These are phyloP conservation scores for Moniliella sp. DNA, from an alignment of 1,284 basidiomycete species.

Conservation along the genomic window DNA sequence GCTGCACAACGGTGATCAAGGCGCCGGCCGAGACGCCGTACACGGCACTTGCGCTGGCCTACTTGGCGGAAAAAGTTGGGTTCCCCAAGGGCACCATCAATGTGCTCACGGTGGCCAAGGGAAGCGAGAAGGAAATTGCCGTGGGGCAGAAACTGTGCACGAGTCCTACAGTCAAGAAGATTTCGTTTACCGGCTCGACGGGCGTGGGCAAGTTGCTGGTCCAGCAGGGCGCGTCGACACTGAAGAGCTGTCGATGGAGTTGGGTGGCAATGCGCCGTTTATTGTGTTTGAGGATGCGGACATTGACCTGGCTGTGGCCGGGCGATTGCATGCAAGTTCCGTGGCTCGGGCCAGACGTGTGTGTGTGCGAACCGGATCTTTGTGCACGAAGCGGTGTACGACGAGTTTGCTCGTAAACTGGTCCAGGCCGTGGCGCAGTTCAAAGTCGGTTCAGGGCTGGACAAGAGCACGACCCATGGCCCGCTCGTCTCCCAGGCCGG, in stretches of 20 bases:
- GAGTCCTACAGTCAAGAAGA: constrained; percentile 51
- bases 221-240: constrained; percentile 54
- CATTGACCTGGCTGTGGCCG: constrained; percentile 75
- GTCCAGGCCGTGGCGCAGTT: constrained; percentile 65
- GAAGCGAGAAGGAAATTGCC: constrained; percentile 47
- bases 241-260: constrained; percentile 57
- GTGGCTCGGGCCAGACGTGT: constrained; percentile 67
- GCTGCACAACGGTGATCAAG: constrained; percentile 86
- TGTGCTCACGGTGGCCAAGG: constrained; percentile 60
- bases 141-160: constrained; percentile 49
- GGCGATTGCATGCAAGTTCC: constrained; percentile 75
- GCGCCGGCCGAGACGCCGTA: constrained; percentile 88
- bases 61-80: constrained; percentile 65
- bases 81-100: constrained; percentile 87
- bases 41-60: constrained; percentile 65
- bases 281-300: constrained; percentile 93
- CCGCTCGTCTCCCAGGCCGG: constrained; percentile 75
- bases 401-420: constrained; percentile 61
- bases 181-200: constrained; percentile 80
- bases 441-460: constrained; percentile 72
- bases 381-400: constrained; percentile 49
- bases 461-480: constrained; percentile 56
- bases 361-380: constrained; percentile 34
- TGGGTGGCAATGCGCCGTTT: constrained; percentile 65
- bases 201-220: constrained; percentile 74